Base-by-base conservation (phyloP, 2,329 filamentous ascomycete species). In the Venturia pyrina region DNA sequence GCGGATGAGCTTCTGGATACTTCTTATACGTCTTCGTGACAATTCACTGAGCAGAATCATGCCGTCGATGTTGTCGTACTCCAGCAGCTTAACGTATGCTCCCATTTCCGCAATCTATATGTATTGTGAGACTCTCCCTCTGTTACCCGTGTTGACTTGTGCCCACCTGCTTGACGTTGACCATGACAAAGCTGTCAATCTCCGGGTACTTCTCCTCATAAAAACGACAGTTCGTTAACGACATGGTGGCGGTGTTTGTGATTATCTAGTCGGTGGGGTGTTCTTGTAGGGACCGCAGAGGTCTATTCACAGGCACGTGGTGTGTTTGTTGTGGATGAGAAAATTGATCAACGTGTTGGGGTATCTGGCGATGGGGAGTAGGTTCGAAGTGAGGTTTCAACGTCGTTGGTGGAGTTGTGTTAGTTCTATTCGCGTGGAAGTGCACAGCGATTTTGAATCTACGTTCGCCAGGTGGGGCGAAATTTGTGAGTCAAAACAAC, bases 111-210 rank as follows among this genome's bases (percentile, higher is more conserved):
- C 95, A 77, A 99, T 99, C 90, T 95, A 72, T 59, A 59, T 40
- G 24, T 37, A 6, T 19, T 37, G 17, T 43, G 53, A n/a, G 28
- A 46, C 69, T 3, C 24, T 28, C 24, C n/a, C 62, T 50, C 62
- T 48, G 10, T 40, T 17, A 19, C 24, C 19, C 44, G n/a, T 53
- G 6, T 44, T 66, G n/a, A 13, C 19, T 61, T 40, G 19, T 37
- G 75, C 84, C 69, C 77, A 93, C 90, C 88, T 96, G 92, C 86
- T 96, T 96, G 74, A 98, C 95, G 80, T 98, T 99, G 78, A 99
- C 95, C 95, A 99, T 99, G 77, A 99, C 96, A 81, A 97, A 98
- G 84, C 91, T 96, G 81, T 99, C 95, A 77, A 99, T 93, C 85
- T 98, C 95, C 67, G 92, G 92, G 75, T 89, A 97, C 81, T 96